These are phyloP conservation scores for Halophytophthora polymorphica DNA, from an alignment of 352 stramenopile species.

Conservation along the genomic window DNA sequence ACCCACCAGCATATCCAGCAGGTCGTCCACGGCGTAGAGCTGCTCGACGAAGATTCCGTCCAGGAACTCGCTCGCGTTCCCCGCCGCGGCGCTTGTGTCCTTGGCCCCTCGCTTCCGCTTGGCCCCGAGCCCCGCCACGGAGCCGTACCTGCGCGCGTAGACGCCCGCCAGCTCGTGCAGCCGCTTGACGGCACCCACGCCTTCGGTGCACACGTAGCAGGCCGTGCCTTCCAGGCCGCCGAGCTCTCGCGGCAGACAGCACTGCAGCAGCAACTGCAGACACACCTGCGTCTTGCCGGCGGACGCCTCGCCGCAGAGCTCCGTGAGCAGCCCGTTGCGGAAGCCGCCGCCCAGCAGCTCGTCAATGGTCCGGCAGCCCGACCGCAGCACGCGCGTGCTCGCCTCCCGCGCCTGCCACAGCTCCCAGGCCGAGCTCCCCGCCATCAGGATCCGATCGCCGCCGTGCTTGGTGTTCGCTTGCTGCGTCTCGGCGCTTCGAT, in stretches of 20 bases:
- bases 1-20: constrained; percentile 59
- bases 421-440: constrained; percentile 35
- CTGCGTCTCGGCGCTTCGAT: no score
- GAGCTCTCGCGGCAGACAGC: constrained; percentile 39
- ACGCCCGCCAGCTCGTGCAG: constrained; percentile 59
- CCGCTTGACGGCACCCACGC: constrained; percentile 65
- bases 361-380: constrained; percentile 62
- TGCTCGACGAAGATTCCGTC: constrained; percentile 80
- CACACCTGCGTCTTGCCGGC: constrained; percentile 81
- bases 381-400: constrained; percentile 33
- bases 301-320: constrained; percentile 71
- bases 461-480: no score
- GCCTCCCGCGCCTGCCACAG: constrained; percentile 31
- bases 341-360: constrained; percentile 58
- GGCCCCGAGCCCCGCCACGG: constrained; percentile 19
- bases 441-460: constrained; percentile 11
- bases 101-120: constrained; percentile 47
- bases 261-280: constrained; percentile 73
- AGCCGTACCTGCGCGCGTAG: constrained; percentile 43
- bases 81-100: neutral
- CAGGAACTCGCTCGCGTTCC: constrained; percentile 36
- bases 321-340: constrained; percentile 58
- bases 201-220: constrained; percentile 83
- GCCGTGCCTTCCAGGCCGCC: constrained; percentile 57
- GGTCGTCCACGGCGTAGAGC: constrained; percentile 63